Evolutionary conservation across 2,329 filamentous ascomycete species (phyloP).

Genomic region (Penicillium thymicola): DNA sequence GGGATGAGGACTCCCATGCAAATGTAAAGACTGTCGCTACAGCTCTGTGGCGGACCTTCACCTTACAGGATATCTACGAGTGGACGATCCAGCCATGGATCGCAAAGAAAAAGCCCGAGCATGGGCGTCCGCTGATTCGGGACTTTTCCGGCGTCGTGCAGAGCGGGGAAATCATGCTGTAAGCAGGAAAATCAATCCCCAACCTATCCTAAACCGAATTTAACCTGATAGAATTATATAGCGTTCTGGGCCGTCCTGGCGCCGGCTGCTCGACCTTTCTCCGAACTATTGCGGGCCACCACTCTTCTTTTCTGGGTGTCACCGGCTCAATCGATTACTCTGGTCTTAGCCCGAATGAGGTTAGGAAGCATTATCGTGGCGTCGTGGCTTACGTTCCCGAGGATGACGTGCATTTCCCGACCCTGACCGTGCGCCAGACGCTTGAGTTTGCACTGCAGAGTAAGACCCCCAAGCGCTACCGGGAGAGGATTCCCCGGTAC

Average conservation of each 20-base stretch:
- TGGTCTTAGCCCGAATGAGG: slow-evolving; percentile 61
- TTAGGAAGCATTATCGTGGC: slow-evolving; percentile 63
- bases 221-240: slow-evolving; percentile 9
- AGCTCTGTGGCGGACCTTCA: slow-evolving; percentile 70
- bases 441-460: slow-evolving; percentile 67
- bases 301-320: slow-evolving; percentile 60
- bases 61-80: slow-evolving; percentile 65
- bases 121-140: slow-evolving; percentile 55
- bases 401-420: slow-evolving; percentile 68
- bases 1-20: slow-evolving; percentile 58
- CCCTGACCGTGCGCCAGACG: slow-evolving; percentile 69
- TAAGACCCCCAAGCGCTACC: slow-evolving; percentile 64
- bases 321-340: slow-evolving; percentile 67
- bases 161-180: slow-evolving; percentile 64
- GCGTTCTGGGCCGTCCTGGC: slow-evolving; percentile 64
- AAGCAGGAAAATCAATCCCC: slow-evolving; percentile 4
- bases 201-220: background rate
- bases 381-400: slow-evolving; percentile 71
- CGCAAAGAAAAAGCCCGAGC: slow-evolving; percentile 41
- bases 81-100: slow-evolving; percentile 50
- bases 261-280: slow-evolving; percentile 70
- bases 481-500: slow-evolving; percentile 60
- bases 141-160: slow-evolving; percentile 64
- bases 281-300: slow-evolving; percentile 66
- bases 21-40: slow-evolving; percentile 67